These are phyloP conservation scores for Pezicula rhizophila DNA, from an alignment of 2,329 filamentous ascomycete genomes.

Conservation along the genomic window DNA sequence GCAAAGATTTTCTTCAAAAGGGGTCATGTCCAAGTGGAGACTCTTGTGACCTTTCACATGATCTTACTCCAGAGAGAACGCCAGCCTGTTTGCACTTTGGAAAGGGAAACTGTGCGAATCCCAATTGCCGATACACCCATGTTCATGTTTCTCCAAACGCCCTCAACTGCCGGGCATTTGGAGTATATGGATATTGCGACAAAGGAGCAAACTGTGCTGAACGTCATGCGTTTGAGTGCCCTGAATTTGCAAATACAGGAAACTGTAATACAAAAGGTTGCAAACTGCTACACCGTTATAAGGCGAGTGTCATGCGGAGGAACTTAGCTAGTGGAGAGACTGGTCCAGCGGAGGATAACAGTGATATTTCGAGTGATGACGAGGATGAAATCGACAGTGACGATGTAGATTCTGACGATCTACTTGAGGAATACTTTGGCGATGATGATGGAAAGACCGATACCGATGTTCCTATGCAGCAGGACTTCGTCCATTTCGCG, in stretches of 20 bases:
- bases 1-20: conserved; percentile 79
- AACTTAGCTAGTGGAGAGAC: conserved; percentile 41
- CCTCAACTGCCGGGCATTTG: conserved; percentile 78
- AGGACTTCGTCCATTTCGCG: conserved; percentile 52
- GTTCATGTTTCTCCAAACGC: conserved; percentile 70
- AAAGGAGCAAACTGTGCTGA: conserved; percentile 72
- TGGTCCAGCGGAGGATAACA: conserved; percentile 46
- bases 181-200: conserved; percentile 80
- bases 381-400: conserved; percentile 65
- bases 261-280: conserved; percentile 76
- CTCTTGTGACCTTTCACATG: conserved; percentile 86
- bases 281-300: conserved; percentile 80
- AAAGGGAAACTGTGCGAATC: conserved; percentile 83
- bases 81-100: conserved; percentile 87
- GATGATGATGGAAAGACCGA: conserved; percentile 46
- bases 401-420: conserved; percentile 72
- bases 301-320: conserved; percentile 71
- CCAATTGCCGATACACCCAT: conserved; percentile 82
- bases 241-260: conserved; percentile 89
- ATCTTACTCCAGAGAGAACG: conserved; percentile 73
- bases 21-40: conserved; percentile 71
- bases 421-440: conserved; percentile 57
- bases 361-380: conserved; percentile 74
- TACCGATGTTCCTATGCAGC: conserved; percentile 49
- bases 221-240: conserved; percentile 88